Conservation (phyloP, 768 basidiomycete genomes). For the Sporobolomyces roseus region DNA sequence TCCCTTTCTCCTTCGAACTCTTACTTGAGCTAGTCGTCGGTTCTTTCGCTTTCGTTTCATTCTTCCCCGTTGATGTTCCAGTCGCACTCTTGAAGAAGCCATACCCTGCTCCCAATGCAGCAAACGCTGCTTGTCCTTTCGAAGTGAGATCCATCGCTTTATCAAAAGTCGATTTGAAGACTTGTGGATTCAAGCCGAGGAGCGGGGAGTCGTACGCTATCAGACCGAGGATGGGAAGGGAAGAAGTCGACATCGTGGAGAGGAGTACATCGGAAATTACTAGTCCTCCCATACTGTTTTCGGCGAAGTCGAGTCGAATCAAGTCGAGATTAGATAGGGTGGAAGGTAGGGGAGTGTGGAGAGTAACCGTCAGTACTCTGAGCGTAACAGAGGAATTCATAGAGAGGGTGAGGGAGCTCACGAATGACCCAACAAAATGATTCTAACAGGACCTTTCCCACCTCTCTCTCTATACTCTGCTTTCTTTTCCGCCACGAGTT, state of each 20-base stretch:
- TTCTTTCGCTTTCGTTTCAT: background rate
- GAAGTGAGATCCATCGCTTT: constrained; percentile 31
- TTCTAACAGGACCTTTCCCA: constrained; percentile 16
- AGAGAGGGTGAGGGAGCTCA: background rate
- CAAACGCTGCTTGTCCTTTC: constrained; percentile 30
- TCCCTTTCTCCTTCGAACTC: background rate
- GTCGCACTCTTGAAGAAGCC: constrained; percentile 23
- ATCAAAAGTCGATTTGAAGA: constrained; percentile 37
- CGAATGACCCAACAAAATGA: constrained; percentile 39
- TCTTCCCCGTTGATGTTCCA: background rate
- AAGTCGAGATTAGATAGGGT: too few species aligned
- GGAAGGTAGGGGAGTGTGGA: too few species aligned
- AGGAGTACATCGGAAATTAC: constrained; percentile 37
- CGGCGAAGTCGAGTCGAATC: too few species aligned
- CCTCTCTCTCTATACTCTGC: constrained; percentile 16
- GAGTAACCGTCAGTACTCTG: too few species aligned
- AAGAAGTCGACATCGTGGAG: constrained; percentile 21
- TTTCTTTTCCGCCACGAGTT: constrained; percentile 20
- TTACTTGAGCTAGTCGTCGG: background rate
- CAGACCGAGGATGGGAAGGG: constrained; percentile 34
- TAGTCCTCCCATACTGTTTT: constrained; percentile 38
- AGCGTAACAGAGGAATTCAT: background rate
- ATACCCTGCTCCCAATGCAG: constrained; percentile 28
- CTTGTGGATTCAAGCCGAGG: constrained; percentile 34
- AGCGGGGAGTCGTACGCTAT: constrained; percentile 37